These are phyloP conservation scores for Cenococcum geophilum DNA, from an alignment of 495 filamentous ascomycete genomes.

Conservation along the genomic window DNA sequence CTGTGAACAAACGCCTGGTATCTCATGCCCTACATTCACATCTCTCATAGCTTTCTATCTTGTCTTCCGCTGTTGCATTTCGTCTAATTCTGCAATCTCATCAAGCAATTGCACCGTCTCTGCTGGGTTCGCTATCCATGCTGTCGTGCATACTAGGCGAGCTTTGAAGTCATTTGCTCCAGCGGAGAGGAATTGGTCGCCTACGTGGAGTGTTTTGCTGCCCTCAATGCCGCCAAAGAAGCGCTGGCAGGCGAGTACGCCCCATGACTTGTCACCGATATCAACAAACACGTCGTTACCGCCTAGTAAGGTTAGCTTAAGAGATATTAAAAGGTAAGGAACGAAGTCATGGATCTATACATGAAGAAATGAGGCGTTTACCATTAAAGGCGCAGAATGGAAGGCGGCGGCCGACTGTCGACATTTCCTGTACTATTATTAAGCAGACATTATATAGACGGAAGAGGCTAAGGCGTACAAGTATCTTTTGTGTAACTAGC, in stretches of 20 bases:
- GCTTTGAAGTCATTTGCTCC: slow-evolving; percentile 96
- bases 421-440: slow-evolving; percentile 53
- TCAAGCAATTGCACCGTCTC: slow-evolving; percentile 87
- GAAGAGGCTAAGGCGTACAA: slow-evolving; percentile 36
- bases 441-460: background rate
- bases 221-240: slow-evolving; percentile 74
- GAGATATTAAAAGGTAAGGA: slow-evolving; percentile 10
- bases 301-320: slow-evolving; percentile 39
- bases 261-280: slow-evolving; percentile 96
- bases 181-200: slow-evolving; percentile 92
- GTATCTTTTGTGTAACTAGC: slow-evolving; percentile 81
- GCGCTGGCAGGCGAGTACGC: slow-evolving; percentile 83
- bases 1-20: background rate
- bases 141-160: slow-evolving; percentile 58
- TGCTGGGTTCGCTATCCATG: slow-evolving; percentile 87
- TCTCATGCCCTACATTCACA: background rate
- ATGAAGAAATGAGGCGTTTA: slow-evolving; percentile 16
- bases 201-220: slow-evolving; percentile 66
- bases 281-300: slow-evolving; percentile 98
- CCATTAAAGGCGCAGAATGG: slow-evolving; percentile 99
- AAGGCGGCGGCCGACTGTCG: slow-evolving; percentile 57
- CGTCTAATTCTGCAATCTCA: slow-evolving; percentile 56
- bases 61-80: slow-evolving; percentile 31
- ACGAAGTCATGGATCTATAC: background rate
- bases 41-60: background rate